phyloP scores from a whole-genome alignment of 176 grass and related monocot species.

The Juncus inflexus region DNA sequence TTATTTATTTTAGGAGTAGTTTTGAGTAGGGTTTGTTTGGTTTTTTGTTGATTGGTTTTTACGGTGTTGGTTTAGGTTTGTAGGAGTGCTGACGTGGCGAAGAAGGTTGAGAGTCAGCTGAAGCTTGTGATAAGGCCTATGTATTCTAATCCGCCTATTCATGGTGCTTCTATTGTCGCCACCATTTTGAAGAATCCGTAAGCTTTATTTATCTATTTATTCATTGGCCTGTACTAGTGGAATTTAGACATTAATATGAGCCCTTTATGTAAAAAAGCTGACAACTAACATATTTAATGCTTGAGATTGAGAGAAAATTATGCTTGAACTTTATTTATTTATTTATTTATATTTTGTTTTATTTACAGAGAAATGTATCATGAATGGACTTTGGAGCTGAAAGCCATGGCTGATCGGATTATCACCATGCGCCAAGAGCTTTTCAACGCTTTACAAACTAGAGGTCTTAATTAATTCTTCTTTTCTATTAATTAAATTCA shows the following conservation, averaged over 20 bases:
- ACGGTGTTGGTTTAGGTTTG: conserved; percentile 52
- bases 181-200: conserved; percentile 86
- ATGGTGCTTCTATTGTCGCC: conserved; percentile 91
- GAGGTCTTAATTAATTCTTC: conserved; percentile 35
- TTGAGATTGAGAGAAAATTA: neutral
- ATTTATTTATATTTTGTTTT: conserved; percentile 5
- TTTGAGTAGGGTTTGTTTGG: no score
- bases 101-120: conserved; percentile 93
- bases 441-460: conserved; percentile 68
- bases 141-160: conserved; percentile 97
- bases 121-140: conserved; percentile 99
- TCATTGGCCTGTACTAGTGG: neutral
- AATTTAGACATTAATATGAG: neutral
- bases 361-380: conserved; percentile 63
- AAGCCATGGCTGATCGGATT: conserved; percentile 95
- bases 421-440: conserved; percentile 89
- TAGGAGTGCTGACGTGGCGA: conserved; percentile 64
- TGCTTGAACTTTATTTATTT: conserved; percentile 4
- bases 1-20: neutral
- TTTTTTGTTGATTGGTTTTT: no score
- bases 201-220: conserved; percentile 11
- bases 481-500: no score
- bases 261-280: neutral
- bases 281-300: neutral
- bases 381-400: conserved; percentile 94